Evolutionary conservation across 2,329 filamentous ascomycete species (phyloP).

Genomic region (Aspergillus texensis): DNA sequence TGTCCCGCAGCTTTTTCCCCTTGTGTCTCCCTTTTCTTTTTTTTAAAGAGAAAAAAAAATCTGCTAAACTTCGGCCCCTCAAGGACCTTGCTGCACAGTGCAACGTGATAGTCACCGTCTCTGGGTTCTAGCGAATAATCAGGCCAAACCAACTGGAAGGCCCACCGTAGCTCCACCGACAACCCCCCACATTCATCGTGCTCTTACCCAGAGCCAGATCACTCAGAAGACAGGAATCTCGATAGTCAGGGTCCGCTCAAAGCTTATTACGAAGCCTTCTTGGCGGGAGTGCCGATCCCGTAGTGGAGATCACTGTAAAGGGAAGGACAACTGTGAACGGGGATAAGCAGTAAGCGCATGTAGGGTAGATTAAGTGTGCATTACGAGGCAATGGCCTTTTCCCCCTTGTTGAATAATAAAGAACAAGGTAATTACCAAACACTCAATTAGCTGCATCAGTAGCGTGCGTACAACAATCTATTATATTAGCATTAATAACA

Average conservation of each 20-base stretch:
- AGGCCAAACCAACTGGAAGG: neutral
- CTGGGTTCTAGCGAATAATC: neutral
- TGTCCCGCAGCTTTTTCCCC: too few relatives aligned
- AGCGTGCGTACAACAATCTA: neutral
- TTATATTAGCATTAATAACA: constrained; percentile 1
- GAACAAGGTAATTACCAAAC: neutral
- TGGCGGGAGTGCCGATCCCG: neutral
- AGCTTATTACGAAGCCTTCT: constrained; percentile 6
- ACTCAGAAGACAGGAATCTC: neutral
- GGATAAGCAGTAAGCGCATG: neutral
- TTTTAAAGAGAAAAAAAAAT: neutral
- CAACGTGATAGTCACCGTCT: neutral
- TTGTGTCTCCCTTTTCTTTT: too few relatives aligned
- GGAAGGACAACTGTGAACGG: neutral
- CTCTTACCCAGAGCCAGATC: neutral
- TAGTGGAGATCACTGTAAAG: neutral
- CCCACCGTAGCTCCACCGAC: neutral
- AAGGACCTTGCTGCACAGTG: neutral
- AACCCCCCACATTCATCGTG: neutral
- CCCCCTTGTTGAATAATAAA: neutral
- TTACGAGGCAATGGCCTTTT: neutral
- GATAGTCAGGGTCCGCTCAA: neutral
- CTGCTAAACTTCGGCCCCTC: neutral
- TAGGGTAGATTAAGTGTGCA: neutral
- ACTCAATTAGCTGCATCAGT: neutral